Evolutionary conservation across 371 early-diverging fungal genomes (phyloP), one percentile per base, ranked within the genome.

Genomic region (Actinomucor elegans): DNA sequence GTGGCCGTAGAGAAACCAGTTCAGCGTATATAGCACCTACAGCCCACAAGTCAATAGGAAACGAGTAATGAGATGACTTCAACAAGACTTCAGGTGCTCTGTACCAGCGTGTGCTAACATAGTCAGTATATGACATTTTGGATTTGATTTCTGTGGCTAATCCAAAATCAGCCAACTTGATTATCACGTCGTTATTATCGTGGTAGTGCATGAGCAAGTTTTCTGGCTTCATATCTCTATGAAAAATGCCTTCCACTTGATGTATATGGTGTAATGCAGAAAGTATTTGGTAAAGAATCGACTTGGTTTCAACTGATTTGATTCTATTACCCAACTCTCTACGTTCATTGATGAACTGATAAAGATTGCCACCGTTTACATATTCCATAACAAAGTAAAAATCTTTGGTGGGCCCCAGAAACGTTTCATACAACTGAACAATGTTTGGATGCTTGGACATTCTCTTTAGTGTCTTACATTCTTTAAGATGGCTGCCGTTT

Each of bases 41-140:
- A 1, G 98, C 98, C 99, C 99, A 99, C 17, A 99, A 77, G 70
- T 99, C 99, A 26, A 99, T 92, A 6, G 98, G 95, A 27, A 85
- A 91, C 10, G 91, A 85, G 59, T 99, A 99, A 27, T 71, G 70
- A 1, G 89, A 83, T 8, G 87, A 85, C 21, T 91, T 86, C 28
- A 97, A 75, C 14, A 99, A 66, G 4, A 99, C 88, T 75, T 99
- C 99, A 23, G 99, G 99, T 6, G 99, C 94, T 26, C 99, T 88
- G 71, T 99, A 90, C 98, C 98, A 97, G 57, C 98, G 78, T 7
- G 98, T 97, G 75, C 91, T 90, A 45, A 96, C 94, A 75, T 97
- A 96, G 52, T 91, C 90, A 11, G 97, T 95, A 55, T 77, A 80
- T 21, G 96, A 94, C 8, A 91, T 87, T 29, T 77, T 71, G 57